phyloP scores from a whole-genome alignment of 345 rosid species.

The Gossypium herbaceum region DNA sequence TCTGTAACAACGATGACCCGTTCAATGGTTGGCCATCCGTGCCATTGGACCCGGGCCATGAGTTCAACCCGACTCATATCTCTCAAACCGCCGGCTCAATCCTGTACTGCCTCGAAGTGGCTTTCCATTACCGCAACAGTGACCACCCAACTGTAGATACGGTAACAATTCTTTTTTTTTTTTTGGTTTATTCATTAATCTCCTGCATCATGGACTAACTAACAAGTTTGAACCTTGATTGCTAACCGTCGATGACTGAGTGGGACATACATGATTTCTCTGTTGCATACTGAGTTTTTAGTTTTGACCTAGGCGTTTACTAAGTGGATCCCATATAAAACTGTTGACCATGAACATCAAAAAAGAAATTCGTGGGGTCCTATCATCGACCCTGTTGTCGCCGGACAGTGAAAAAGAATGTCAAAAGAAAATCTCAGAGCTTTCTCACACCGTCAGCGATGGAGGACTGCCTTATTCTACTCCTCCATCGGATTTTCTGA shows the following conservation, averaged over 20 bases:
- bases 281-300: slow-evolving; percentile 8
- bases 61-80: slow-evolving; percentile 40
- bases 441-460: slow-evolving; percentile 21
- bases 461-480: slow-evolving; percentile 21
- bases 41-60: slow-evolving; percentile 38
- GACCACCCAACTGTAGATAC: slow-evolving; percentile 47
- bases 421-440: slow-evolving; percentile 18
- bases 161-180: slow-evolving; percentile 38
- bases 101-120: slow-evolving; percentile 83
- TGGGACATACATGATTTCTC: slow-evolving; percentile 11
- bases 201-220: slow-evolving; percentile 12
- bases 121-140: slow-evolving; percentile 49
- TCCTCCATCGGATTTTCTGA: slow-evolving; percentile 63
- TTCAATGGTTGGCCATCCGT: slow-evolving; percentile 88
- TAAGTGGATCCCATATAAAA: slow-evolving; percentile 22
- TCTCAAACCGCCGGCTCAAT: slow-evolving; percentile 61
- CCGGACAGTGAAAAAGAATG: slow-evolving; percentile 21
- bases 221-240: background rate
- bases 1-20: slow-evolving; percentile 74
- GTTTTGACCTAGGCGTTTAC: slow-evolving; percentile 32
- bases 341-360: slow-evolving; percentile 23
- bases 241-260: slow-evolving; percentile 9
- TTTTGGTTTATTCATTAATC: background rate
- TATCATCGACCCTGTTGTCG: background rate
- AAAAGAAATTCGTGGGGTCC: slow-evolving; percentile 11